Evolutionary conservation across 2,329 filamentous ascomycete species (phyloP), one percentile per base, ranked within the genome.

Genomic region (Colletotrichum kahawae): DNA sequence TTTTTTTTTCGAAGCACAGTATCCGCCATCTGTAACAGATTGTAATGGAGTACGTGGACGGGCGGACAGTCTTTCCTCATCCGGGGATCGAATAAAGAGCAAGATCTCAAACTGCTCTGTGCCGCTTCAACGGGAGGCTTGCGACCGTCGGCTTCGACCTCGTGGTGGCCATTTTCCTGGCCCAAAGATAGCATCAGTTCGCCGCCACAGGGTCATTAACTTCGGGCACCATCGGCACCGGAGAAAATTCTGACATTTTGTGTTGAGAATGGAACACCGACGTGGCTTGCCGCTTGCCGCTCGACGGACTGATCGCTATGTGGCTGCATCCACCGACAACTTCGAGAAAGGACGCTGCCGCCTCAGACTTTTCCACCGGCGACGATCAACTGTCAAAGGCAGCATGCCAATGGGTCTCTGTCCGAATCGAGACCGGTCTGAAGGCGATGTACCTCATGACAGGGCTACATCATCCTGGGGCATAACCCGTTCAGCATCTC

Each of bases 351-450:
- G 27, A 24, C 14, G 43, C 13, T 51, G 36, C 31, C 54, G 68
- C 54, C 66, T 71, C 63, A 57, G 56, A 71, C 14, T 54, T 54
- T 60, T 33, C 34, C 38, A 16, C 27, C 59, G 29, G 51, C 31
- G 51, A 24, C 18, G 36, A 33, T 63, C 56, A 56, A 62, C 31
- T 57, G 56, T 67, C 63, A 36, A 24, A 63, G 48, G 48, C 29
- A 12, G 60, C 71, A 29, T 51, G 18, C 34, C 14, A 33, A 14
- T 29, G 18, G n/a, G 9, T 27, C 29, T n/a, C 48, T 43, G 27
- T 14, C 36, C n/a, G 43, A 67, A 63, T 72, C 72, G 38, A 64
- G 72, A 38, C 72, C 56, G 69, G 63, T 51, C 72, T 56, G 63
- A 63, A 34, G 72, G 54, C 63, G 69, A 57, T 34, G 31, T 33